phyloP scores from a whole-genome alignment of 768 basidiomycete species.

The Amanita brunnescens region DNA sequence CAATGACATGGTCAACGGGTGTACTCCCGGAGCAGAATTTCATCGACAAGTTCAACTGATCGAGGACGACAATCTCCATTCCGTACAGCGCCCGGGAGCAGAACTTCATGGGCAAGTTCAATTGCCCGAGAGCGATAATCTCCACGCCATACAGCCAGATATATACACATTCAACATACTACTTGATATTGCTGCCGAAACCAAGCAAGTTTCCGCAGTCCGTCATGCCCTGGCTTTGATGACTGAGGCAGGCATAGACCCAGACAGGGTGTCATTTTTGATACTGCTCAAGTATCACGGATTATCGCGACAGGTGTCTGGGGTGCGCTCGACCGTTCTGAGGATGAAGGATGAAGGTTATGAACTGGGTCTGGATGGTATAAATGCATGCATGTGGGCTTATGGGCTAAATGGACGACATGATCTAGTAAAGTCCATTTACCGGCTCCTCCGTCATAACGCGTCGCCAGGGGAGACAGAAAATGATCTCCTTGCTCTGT shows the following conservation, averaged over 20 bases:
- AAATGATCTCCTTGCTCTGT: constrained; percentile 27
- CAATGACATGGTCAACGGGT: constrained; percentile 45
- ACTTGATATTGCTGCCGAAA: constrained; percentile 52
- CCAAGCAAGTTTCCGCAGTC: constrained; percentile 32
- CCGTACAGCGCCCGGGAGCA: too few species aligned
- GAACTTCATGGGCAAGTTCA: constrained; percentile 8
- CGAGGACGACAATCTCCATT: too few species aligned
- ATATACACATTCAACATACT: constrained; percentile 64
- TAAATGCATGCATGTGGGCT: constrained; percentile 67
- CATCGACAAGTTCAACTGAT: constrained; percentile 3
- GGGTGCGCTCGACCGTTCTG: constrained; percentile 46
- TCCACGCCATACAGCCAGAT: constrained; percentile 39
- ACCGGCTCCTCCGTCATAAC: constrained; percentile 54
- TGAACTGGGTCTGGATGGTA: constrained; percentile 51
- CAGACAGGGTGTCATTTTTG: constrained; percentile 57
- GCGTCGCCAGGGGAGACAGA: constrained; percentile 27
- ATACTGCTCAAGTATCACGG: constrained; percentile 50
- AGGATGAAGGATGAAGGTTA: constrained; percentile 43
- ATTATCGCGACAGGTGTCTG: constrained; percentile 34
- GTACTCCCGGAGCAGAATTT: constrained; percentile 28
- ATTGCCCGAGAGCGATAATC: constrained; percentile 1
- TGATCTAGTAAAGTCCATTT: constrained; percentile 53
- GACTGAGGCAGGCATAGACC: constrained; percentile 40
- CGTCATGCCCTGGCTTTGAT: constrained; percentile 48
- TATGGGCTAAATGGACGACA: constrained; percentile 44